Evolutionary conservation across 2,329 filamentous ascomycete genomes (phyloP), one percentile per base, ranked within the genome.

Genomic region (Claviceps lovelessii): DNA sequence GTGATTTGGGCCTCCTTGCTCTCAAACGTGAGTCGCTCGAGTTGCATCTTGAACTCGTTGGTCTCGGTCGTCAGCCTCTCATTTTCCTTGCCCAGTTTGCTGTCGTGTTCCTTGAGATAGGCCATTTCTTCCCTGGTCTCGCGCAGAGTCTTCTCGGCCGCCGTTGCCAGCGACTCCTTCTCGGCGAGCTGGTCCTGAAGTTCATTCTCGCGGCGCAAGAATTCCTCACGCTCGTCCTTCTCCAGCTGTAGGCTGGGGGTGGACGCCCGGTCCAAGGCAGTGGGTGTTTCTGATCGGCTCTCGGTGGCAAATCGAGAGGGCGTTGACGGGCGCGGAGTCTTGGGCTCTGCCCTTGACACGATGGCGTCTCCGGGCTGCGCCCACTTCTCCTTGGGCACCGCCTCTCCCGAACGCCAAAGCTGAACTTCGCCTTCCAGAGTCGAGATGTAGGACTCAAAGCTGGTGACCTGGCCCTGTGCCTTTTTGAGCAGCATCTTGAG

Each of bases 191-290:
- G 91, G 67, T 98, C 93, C 68, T 97, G 93, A 46, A 98, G 79
- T 68, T 98, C 93, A 63, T 98, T 98, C 68, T 98, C 93, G 54
- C 93, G 83, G 63, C 89, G 82, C 60, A 98, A 70, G 64, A 97
- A 98, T 67, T 98, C 93, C 64, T 98, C 93, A 57, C 90, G 85
- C 72, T 98, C 93, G 62, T 98, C 93, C 72, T 95, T 96, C 55
- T 98, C 93, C 57, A 97, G 76, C 44, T 88, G 82, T 60, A 96
- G 75, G 64, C 87, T 90, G 3, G 91, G 91, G 13, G 91, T 97
- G 52, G 85, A 86, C 17, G 90, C 83, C 49, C 91, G 83, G 60
- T 97, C 91, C 8, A 90, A 85, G 56, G 87, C 72, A 5, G 72
- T 73, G 6, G 81, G 81, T 5, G 81, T 85, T 61, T 84, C 81